These are phyloP conservation scores for Pontederia paniculata DNA, from an alignment of 176 grass and related monocot species.

Conservation along the genomic window DNA sequence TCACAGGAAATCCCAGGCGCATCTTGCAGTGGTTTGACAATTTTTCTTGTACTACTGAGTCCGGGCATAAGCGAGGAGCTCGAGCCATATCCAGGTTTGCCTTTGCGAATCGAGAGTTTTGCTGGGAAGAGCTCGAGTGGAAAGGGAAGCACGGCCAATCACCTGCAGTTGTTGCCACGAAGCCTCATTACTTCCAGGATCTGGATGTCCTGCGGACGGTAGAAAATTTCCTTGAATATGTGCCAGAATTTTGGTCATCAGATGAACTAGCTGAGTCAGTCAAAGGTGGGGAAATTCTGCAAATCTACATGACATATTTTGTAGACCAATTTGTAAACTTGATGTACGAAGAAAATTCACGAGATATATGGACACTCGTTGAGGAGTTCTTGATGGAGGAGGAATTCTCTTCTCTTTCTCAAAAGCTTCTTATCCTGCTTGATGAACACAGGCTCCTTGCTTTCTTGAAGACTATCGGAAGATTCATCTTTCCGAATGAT, in stretches of 20 bases:
- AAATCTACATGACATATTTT: constrained; percentile 66
- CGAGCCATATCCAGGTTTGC: constrained; percentile 72
- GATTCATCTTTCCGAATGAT: constrained; percentile 24
- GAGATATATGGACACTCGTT: constrained; percentile 55
- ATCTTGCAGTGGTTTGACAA: constrained; percentile 79
- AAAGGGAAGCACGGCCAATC: constrained; percentile 85
- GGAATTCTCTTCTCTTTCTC: constrained; percentile 67
- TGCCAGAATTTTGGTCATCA: constrained; percentile 81
- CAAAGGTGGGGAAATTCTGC: constrained; percentile 76
- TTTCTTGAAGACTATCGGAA: constrained; percentile 57
- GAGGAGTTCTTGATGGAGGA: constrained; percentile 62
- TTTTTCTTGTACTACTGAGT: constrained; percentile 60
- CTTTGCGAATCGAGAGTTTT: constrained; percentile 73
- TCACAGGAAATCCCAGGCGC: constrained; percentile 44
- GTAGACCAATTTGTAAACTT: constrained; percentile 45
- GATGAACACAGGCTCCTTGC: constrained; percentile 54
- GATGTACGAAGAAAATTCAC: constrained; percentile 64
- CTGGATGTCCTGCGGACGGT: constrained; percentile 74
- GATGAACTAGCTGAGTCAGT: constrained; percentile 73
- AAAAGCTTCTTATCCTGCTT: constrained; percentile 53
- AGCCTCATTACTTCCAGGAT: constrained; percentile 84
- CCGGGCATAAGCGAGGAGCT: constrained; percentile 61
- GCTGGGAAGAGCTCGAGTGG: constrained; percentile 97
- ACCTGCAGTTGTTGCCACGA: constrained; percentile 83
- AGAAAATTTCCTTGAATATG: constrained; percentile 80